Evolutionary conservation across 1,139 yeast species (phyloP).

Genomic region (Scheffersomyces cryptocercus): DNA sequence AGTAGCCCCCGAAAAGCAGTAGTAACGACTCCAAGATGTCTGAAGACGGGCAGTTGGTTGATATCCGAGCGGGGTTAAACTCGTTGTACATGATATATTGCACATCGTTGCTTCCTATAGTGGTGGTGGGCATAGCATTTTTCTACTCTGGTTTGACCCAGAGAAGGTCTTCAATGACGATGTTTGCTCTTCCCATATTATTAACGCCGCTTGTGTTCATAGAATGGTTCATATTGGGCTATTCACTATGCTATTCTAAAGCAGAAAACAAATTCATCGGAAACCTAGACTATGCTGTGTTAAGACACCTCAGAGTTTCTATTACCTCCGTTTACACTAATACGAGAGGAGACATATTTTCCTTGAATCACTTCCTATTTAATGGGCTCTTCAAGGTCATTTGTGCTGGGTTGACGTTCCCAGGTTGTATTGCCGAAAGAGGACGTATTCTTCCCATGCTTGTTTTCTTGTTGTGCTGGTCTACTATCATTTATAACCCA

Average conservation of each 20-base stretch:
- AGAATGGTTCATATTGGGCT: conserved; percentile 64
- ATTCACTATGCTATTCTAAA: conserved; percentile 50
- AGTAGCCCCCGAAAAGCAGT: background rate
- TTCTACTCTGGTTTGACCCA: conserved; percentile 64
- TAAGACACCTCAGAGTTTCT: conserved; percentile 32
- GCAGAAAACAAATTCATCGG: conserved; percentile 50
- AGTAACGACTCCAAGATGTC: conserved; percentile 1
- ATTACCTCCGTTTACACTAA: conserved; percentile 26
- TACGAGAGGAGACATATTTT: conserved; percentile 42
- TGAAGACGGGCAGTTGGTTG: conserved; percentile 10
- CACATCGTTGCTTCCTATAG: conserved; percentile 33
- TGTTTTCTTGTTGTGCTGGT: conserved; percentile 56
- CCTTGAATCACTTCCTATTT: conserved; percentile 46
- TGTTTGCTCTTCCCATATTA: conserved; percentile 51
- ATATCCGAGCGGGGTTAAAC: conserved; percentile 27
- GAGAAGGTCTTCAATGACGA: conserved; percentile 55
- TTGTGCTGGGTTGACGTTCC: conserved; percentile 56
- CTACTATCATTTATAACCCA: conserved; percentile 60
- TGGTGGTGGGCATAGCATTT: conserved; percentile 45
- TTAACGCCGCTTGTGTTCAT: conserved; percentile 43
- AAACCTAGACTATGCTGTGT: conserved; percentile 42
- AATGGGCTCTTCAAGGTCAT: conserved; percentile 54
- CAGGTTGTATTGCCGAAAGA: conserved; percentile 59
- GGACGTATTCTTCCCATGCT: conserved; percentile 57
- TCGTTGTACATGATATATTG: conserved; percentile 41